Conservation (phyloP, 345 rosid species). For the Gossypium stocksii region DNA sequence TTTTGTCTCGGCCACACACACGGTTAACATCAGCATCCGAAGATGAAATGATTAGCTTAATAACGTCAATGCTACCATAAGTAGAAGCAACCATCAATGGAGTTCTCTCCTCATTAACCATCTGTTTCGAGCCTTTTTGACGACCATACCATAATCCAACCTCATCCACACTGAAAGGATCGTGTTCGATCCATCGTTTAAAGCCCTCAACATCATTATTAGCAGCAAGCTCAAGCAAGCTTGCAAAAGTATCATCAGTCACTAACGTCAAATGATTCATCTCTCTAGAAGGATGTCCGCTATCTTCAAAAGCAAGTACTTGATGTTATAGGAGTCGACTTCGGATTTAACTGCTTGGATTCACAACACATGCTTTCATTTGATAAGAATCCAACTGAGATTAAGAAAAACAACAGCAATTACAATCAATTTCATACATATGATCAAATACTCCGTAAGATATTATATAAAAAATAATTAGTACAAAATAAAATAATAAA, state of each 20-base stretch:
- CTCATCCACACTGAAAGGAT: constrained; percentile 66
- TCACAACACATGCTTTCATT: constrained; percentile 58
- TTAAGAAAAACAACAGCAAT: constrained; percentile 8
- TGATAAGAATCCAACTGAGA: constrained; percentile 31
- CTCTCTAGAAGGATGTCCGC: constrained; percentile 23
- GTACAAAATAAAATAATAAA: not conserved
- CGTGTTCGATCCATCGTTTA: constrained; percentile 46
- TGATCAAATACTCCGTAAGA: constrained; percentile 7
- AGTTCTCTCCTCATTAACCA: constrained; percentile 77
- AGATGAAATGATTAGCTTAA: constrained; percentile 60
- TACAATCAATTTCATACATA: constrained; percentile 9
- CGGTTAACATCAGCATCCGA: constrained; percentile 77
- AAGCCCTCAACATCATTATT: constrained; percentile 69
- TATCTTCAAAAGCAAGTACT: constrained; percentile 29
- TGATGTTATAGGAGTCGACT: constrained; percentile 19
- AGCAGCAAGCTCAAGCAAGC: constrained; percentile 93
- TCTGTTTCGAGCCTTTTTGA: constrained; percentile 70
- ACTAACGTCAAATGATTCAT: constrained; percentile 80
- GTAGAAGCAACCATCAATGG: constrained; percentile 96
- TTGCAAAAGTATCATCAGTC: constrained; percentile 77
- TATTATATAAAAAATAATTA: not conserved
- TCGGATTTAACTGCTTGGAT: constrained; percentile 38
- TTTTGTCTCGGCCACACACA: constrained; percentile 55
- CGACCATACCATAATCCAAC: constrained; percentile 90
- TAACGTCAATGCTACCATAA: constrained; percentile 77